Percentiles rank a stretch among this genome's conserved stretches.
These are phyloP conservation scores for Pachyrhizus erosus DNA, from an alignment of 306 rosid genomes.

Conservation along the genomic window DNA sequence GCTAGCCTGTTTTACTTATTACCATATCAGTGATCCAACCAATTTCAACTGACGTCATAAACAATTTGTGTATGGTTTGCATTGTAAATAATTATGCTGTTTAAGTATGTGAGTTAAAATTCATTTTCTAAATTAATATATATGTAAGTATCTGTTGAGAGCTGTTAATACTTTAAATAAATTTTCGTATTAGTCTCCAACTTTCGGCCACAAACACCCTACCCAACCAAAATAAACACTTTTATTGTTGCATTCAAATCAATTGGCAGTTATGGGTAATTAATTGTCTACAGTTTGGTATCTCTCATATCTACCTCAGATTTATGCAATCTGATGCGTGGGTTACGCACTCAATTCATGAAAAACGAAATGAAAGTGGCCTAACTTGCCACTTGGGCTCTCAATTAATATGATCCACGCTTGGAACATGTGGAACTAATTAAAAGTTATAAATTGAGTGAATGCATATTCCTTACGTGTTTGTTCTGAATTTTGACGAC, in stretches of 20 bases:
- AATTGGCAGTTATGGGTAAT: background rate
- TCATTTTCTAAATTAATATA: too few species aligned
- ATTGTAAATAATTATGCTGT: too few species aligned
- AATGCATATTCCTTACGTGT: background rate
- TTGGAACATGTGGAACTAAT: background rate
- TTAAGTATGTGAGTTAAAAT: too few species aligned
- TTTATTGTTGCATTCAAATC: too few species aligned
- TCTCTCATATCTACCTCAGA: too few species aligned
- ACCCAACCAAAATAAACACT: too few species aligned
- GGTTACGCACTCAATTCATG: background rate
- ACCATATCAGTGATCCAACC: background rate
- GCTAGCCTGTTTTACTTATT: background rate
- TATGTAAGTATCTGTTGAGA: too few species aligned
- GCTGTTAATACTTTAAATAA: too few species aligned
- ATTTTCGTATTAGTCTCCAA: too few species aligned
- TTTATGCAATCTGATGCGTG: background rate
- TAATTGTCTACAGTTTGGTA: background rate
- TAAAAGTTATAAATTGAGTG: background rate
- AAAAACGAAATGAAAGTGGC: constrained; percentile 8
- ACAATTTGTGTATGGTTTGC: too few species aligned
- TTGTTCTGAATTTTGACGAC: background rate
- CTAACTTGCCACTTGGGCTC: background rate
- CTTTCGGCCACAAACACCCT: too few species aligned
- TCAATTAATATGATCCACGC: background rate
- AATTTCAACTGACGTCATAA: background rate